These are phyloP conservation scores for Cystobasidium slooffiae DNA, from an alignment of 1,284 basidiomycete genomes.

Conservation along the genomic window DNA sequence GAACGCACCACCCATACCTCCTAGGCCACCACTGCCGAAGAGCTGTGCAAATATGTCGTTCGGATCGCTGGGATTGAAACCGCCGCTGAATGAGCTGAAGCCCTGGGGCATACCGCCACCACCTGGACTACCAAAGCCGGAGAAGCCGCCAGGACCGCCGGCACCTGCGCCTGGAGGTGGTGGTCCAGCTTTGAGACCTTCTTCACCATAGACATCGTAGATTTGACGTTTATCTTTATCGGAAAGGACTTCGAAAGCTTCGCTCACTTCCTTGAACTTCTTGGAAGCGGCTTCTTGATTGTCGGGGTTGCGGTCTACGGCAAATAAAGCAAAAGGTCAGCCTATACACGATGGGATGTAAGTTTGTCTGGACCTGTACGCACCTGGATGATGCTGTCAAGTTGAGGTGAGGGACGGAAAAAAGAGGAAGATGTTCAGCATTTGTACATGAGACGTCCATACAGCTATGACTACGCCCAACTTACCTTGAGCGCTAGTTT, in stretches of 20 bases:
- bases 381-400: conserved; percentile 29
- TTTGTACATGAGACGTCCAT: too few species aligned
- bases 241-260: conserved; percentile 84
- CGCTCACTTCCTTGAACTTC: conserved; percentile 92
- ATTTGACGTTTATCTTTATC: conserved; percentile 77
- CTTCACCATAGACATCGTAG: conserved; percentile 95
- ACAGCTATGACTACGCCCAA: not conserved
- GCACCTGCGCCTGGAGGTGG: conserved; percentile 63
- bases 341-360: not conserved
- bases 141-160: conserved; percentile 53
- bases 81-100: conserved; percentile 14
- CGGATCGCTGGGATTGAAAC: conserved; percentile 77
- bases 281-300: conserved; percentile 77
- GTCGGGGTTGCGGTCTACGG: conserved; percentile 81
- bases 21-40: conserved; percentile 56
- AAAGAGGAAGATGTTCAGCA: not conserved
- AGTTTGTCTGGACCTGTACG: not conserved
- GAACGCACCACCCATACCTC: conserved; percentile 57
- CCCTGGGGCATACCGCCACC: conserved; percentile 58
- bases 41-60: conserved; percentile 88
- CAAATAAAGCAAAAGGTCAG: conserved; percentile 63
- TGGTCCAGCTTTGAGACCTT: conserved; percentile 75
- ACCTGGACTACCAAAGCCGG: conserved; percentile 61
- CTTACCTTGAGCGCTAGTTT: conserved; percentile 43
- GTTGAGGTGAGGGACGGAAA: not conserved